These are phyloP conservation scores for Phytophthora cajani DNA, from an alignment of 352 stramenopile genomes.

Conservation along the genomic window DNA sequence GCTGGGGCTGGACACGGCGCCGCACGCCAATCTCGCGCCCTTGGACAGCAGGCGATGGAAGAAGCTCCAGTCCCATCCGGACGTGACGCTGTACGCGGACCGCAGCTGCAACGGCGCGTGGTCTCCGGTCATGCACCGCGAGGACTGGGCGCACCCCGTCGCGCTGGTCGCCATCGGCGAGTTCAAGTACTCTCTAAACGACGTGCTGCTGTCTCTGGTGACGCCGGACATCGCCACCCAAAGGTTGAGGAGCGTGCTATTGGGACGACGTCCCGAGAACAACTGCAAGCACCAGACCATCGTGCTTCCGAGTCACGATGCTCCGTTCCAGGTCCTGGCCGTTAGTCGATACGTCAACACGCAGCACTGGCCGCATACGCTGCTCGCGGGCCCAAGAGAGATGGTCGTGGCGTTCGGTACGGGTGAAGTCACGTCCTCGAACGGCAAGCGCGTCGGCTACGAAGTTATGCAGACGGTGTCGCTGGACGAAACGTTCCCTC, in stretches of 20 bases:
- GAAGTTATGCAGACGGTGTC: slow-evolving; percentile 31
- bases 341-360: slow-evolving; percentile 28
- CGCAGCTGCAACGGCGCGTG: slow-evolving; percentile 22
- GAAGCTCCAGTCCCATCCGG: slow-evolving; percentile 30
- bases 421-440: slow-evolving; percentile 18
- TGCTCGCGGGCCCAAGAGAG: slow-evolving; percentile 27
- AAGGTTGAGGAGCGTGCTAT: slow-evolving; percentile 23
- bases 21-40: slow-evolving; percentile 8
- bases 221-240: slow-evolving; percentile 21
- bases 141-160: slow-evolving; percentile 25
- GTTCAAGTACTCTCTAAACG: slow-evolving; percentile 24
- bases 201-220: slow-evolving; percentile 22
- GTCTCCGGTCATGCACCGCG: slow-evolving; percentile 23
- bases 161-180: slow-evolving; percentile 22
- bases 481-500: slow-evolving; percentile 7
- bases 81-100: slow-evolving; percentile 34
- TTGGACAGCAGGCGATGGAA: slow-evolving; percentile 31
- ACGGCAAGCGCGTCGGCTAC: slow-evolving; percentile 25
- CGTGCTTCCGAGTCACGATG: slow-evolving; percentile 5
- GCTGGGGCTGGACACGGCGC: slow-evolving; percentile 15
- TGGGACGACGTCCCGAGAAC: slow-evolving; percentile 11
- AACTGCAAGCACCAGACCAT: slow-evolving; percentile 20
- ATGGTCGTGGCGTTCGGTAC: slow-evolving; percentile 21
- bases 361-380: slow-evolving; percentile 26
- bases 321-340: slow-evolving; percentile 21